Percentiles rank a stretch among this genome's conserved stretches.
Conservation (phyloP, 257 asterid genomes). For the Scutellaria baicalensis region DNA sequence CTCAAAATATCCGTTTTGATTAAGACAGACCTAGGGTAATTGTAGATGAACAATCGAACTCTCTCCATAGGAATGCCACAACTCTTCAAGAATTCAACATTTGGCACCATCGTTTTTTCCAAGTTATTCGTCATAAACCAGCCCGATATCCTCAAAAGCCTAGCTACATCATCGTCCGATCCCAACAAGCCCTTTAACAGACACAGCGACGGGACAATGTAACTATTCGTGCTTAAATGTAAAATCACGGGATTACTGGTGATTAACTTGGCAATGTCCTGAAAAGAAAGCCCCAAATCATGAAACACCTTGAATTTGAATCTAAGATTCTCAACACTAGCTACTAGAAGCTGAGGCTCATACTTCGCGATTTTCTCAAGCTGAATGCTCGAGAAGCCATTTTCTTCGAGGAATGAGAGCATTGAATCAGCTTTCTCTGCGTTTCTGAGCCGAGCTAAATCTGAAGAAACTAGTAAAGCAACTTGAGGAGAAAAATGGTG, state of each 20-base stretch:
- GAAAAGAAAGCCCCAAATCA: constrained; percentile 22
- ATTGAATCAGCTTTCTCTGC: constrained; percentile 17
- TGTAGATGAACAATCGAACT: background rate
- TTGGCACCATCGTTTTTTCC: constrained; percentile 24
- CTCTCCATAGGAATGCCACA: constrained; percentile 25
- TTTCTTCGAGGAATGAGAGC: constrained; percentile 19
- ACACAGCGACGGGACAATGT: constrained; percentile 14
- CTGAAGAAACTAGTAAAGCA: constrained; percentile 6
- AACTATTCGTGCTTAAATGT: background rate
- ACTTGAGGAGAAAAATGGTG: constrained; percentile 18
- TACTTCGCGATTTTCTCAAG: background rate
- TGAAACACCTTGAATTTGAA: constrained; percentile 31
- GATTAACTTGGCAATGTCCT: constrained; percentile 18
- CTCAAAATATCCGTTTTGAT: constrained; percentile 4
- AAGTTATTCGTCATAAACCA: constrained; percentile 14
- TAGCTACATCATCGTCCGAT: constrained; percentile 18
- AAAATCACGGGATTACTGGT: constrained; percentile 18
- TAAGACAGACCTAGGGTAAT: constrained; percentile 16
- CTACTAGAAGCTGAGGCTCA: constrained; percentile 2
- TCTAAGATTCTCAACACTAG: constrained; percentile 17
- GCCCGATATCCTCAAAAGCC: constrained; percentile 3
- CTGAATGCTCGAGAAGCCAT: constrained; percentile 33
- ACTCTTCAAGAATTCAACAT: constrained; percentile 28
- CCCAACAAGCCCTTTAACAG: constrained; percentile 22
- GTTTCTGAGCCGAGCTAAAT: background rate